Evolutionary conservation across 768 basidiomycete genomes (phyloP), one percentile per base, ranked within the genome.

Genomic region (Kwoniella botswanensis): DNA sequence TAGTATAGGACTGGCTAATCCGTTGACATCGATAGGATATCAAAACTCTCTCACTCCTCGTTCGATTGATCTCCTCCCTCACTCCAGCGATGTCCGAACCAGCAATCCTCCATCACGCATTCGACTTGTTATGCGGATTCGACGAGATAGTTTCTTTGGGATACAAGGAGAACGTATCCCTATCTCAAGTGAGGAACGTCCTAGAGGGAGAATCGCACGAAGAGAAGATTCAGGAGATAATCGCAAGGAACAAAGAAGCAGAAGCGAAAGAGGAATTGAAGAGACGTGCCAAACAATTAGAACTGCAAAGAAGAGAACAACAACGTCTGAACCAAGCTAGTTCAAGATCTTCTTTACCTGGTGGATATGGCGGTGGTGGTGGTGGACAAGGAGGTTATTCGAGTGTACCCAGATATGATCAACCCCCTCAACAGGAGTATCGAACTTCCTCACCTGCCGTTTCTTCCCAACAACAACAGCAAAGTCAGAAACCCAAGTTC

Each of bases 231-330:
- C 94, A 98, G 82, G 96, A 98, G 80, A 98, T 98, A 83, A 99
- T 98, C 76, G 92, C 94, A 12, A 88, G 92, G 91, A 98, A 99
- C 86, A 98, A 98, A 85, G 97, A 99, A 85, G 94, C 94, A 6
- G 97, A 99, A 79, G 97, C 96, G 2, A 99, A 99, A 82, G 97
- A 99, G 82, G 96, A 98, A 80, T 91, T 99, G 81, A 98, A 98
- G 83, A 90, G 97, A 52, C 91, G 96, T 41, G 95, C 97, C 0
- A 97, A 97, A 82, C 94, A 98, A 79, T 89, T 99, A 71, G 97
- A 99, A 84, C 92, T 97, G 90, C 97, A 98, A 81, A 90, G 96
- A 53, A 88, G 95, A 43, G 96, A 99, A 81, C 93, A 95, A 82
- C 93, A 96, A 75, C 87, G 89, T 70, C 90, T 93, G 22, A 85